Base-by-base conservation (phyloP, 148 eudicot species). In the Selenicereus undatus region DNA sequence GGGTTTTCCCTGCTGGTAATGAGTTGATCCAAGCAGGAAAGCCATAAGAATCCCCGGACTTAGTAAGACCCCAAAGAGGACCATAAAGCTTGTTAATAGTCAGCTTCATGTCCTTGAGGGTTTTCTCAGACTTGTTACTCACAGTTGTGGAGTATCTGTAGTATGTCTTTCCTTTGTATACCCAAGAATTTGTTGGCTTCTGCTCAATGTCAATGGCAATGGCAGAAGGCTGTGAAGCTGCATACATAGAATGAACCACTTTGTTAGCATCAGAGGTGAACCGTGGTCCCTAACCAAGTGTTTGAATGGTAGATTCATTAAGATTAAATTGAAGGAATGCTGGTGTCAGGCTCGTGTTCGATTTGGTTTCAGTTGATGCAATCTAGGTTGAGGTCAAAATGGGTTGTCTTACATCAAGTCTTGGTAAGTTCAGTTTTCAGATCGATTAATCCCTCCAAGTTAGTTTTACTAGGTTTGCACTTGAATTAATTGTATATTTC, bases 1-100 rank as follows among this genome's bases (percentile, higher is more conserved):
- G 82, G 87, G 94, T 93, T 74, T 93, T 91, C 62, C 98, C 95
- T 26, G 98, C 88, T 27, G 89, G 84, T 69, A 96, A 85, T 71
- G 90, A 81, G 75, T 82, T 87, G 75, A 91, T 74, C 99, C 99
- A 96, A 39, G 89, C 75, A 3, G 99, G 99, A 80, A 96, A 90
- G 78, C 75, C 64, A 73, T 89, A 96, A 13, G 94, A 83, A 77
- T 89, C 78, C 2, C 90, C 92, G 8, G 74, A 84, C 81, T 91
- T 91, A 6, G 90, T 78, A 14, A 96, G 91, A 45, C 99, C 99
- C 93, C 97, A 96, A 9, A 96, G 73, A 64, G 98, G 97, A 78
- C 99, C 99, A 64, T 91, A 90, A 75, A 96, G 93, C 85, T 91
- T 89, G 70, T 86, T 85, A 72, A 96, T 87, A 43, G 77, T 78